Base-by-base conservation (phyloP, 352 stramenopile species). In the Phytophthora tentaculata region DNA sequence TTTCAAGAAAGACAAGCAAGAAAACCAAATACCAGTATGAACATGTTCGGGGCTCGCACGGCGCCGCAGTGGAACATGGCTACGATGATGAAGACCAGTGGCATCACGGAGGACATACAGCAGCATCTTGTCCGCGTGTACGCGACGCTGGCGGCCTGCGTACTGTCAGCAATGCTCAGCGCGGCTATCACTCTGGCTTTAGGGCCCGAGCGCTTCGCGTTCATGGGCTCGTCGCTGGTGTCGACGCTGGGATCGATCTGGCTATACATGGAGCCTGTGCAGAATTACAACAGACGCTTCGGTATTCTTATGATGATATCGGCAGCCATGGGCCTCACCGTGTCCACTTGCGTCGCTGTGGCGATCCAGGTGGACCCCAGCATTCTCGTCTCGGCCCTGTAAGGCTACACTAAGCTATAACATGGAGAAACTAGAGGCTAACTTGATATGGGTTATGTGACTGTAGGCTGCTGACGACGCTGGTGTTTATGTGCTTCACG, bases 401-500 rank as follows among this genome's bases (percentile, higher is more conserved):
- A 83, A 67, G 80, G 48, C 23, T 39, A 14, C 24, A 24, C 8
- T 16, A 14, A 55, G 24, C 13, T 26, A n/a, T 5, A 19, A 14
- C 3, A n/a, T 43, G 35, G 4, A 43, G 19, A 26, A 7, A 19
- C 7, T 56, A 43, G 32, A 37, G 20, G 56, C 56, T 62, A 47
- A 53, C 16, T 19, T 14, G 13, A 28, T 47, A 12, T 47, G 26
- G 29, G 29, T 13, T 20, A 5, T 73, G 5, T 51, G 23, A 32
- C 22, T 41, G 19, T 22, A 89, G 81, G 29, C 44, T 95, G 44
- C 72, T 88, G 69, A 97, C 91, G 28, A 86, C 80, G 51, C 80
- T 86, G 35, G 79, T 96, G 56, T 97, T 97, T 65, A 56, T 88
- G 53, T 94, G 84, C 84, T 97, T 97, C 69, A 85, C 87, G 23